Conservation (phyloP, 352 stramenopile genomes). For the Pythium periplocum region DNA sequence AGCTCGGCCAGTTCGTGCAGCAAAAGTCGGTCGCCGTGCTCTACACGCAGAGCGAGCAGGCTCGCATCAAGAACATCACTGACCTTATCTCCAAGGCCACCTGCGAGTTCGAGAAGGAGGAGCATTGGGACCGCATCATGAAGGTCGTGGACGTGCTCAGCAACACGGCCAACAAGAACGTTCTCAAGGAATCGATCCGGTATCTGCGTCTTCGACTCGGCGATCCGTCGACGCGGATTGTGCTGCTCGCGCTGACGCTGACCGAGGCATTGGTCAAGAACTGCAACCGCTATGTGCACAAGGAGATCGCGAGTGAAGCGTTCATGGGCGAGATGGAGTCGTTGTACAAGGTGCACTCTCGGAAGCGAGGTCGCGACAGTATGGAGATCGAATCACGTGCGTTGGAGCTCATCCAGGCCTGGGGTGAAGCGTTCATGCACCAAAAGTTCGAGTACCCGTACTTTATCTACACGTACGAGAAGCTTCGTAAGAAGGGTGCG, state of each 20-base stretch:
- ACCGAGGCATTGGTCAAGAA: constrained; percentile 78
- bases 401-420: constrained; percentile 72
- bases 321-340: constrained; percentile 75
- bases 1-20: constrained; percentile 69
- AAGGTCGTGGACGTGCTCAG: constrained; percentile 71
- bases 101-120: constrained; percentile 62
- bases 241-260: constrained; percentile 60
- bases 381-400: constrained; percentile 69
- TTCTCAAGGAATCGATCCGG: constrained; percentile 67
- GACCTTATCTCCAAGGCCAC: constrained; percentile 66
- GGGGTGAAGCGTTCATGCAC: constrained; percentile 79
- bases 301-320: constrained; percentile 54
- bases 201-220: constrained; percentile 63
- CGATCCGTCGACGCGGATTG: constrained; percentile 53
- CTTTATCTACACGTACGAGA: constrained; percentile 82
- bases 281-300: constrained; percentile 60
- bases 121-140: constrained; percentile 73
- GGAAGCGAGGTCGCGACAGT: constrained; percentile 61
- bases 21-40: constrained; percentile 72
- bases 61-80: constrained; percentile 69
- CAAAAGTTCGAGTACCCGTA: constrained; percentile 62
- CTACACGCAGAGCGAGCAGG: constrained; percentile 67
- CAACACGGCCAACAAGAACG: constrained; percentile 50
- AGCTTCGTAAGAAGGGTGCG: constrained; percentile 75
- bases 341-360: constrained; percentile 69